Evolutionary conservation across 306 rosid genomes (phyloP).

Genomic region (Cicer yamashitae): DNA sequence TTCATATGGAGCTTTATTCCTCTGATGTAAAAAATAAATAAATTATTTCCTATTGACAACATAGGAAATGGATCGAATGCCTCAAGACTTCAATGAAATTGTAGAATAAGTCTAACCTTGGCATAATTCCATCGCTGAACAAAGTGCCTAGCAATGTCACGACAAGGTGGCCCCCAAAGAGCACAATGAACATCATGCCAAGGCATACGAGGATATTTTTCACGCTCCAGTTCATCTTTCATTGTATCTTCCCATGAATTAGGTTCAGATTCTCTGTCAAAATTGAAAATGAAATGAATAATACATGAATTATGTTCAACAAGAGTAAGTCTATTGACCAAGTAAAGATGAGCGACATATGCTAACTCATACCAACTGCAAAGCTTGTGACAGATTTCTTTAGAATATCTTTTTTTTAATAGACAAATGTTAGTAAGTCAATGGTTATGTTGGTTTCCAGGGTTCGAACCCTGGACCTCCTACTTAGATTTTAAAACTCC

Average conservation of each 20-base stretch:
- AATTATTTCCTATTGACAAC: conserved; percentile 33
- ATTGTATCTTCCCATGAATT: conserved; percentile 98
- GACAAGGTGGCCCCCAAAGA: conserved; percentile 99
- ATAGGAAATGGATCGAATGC: conserved; percentile 43
- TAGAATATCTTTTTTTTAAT: not conserved
- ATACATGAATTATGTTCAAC: conserved; percentile 26
- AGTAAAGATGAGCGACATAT: conserved; percentile 25
- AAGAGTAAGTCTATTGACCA: conserved; percentile 21
- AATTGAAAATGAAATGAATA: conserved; percentile 38
- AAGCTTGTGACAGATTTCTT: conserved; percentile 33
- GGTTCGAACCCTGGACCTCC: not conserved
- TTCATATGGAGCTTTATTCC: conserved; percentile 96
- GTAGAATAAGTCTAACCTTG: conserved; percentile 61
- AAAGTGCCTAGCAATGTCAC: conserved; percentile 96
- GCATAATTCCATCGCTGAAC: conserved; percentile 99
- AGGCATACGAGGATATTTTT: conserved; percentile 95
- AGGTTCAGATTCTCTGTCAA: conserved; percentile 92
- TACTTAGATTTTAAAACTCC: not conserved
- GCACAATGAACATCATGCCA: conserved; percentile 99
- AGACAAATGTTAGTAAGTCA: not conserved
- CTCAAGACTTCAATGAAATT: conserved; percentile 34
- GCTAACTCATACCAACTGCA: conserved; percentile 29
- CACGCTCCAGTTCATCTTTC: conserved; percentile 95
- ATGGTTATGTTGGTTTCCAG: not conserved
- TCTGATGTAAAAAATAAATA: conserved; percentile 57